Base-by-base conservation (phyloP, 1,284 basidiomycete genomes). In the Puccinia triticina region DNA sequence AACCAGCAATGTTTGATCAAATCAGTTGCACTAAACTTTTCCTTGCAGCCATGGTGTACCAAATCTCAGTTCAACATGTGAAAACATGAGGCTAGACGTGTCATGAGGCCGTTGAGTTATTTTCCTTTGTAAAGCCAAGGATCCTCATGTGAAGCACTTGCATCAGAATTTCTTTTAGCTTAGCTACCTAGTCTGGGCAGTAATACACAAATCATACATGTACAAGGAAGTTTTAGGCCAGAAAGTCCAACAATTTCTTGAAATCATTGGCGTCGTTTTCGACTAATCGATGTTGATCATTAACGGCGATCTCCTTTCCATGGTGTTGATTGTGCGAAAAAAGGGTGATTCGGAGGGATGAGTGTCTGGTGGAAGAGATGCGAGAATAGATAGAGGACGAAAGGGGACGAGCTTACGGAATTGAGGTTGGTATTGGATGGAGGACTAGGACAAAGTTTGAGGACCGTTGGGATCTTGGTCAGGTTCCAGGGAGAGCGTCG, bases 381-480 rank as follows among this genome's bases (percentile, higher is more conserved):
- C 34, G 1, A 18, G 18, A 23, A 8, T 10, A 40, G 5, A 18
- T 18, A 66, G 7, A 66, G 7, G 40, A 8, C 8, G 34, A 37
- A 40, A 29, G 34, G 21, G 34, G 23, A 18, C 2, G 29, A 11
- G 14, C 34, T 40, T 21, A 66, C 61, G 11, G 14, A 23, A 0
- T 37, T 37, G 2, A n/a, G 34, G 14, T 21, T 66, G 18, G 11
- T 14, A 29, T 37, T 34, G 1, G 61, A 1, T 40, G 61, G 7
- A 23, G 32, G 61, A 14, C n/a, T n/a, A n/a, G 7, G 4, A 23
- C 34, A 18, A 2, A 66, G 48, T 50, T 81, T 72, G 12, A 81
- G 40, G n/a, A 81, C 67, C 18, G 78, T 81, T 32, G 78, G 78
- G 46, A 81, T 29, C 32, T 53, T 57, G 53, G 23, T 26, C 14